Base-by-base conservation (phyloP, 2,329 filamentous ascomycete species). In the Pestalotiopsis sp. region DNA sequence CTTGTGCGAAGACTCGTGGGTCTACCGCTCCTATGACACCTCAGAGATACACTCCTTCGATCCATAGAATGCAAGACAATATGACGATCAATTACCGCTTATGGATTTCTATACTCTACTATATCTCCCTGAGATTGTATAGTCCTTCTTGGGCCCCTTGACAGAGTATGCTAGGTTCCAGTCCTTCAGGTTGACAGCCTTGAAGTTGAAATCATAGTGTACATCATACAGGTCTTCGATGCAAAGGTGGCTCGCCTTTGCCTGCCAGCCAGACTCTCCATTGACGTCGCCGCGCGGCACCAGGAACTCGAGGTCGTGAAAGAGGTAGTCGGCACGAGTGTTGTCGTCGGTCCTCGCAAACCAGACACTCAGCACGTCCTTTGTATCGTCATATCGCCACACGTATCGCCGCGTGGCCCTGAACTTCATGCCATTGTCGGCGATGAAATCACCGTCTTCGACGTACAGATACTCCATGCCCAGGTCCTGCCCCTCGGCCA, bases 131-230 rank as follows among this genome's bases (percentile, higher is more conserved):
- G 80, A 77, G 65, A 91, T 89, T 0, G 81, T 86, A 74, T 94
- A 94, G 74, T 94, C 89, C 79, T 94, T 94, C 76, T 88, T 88
- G 2, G 91, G 92, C 0, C 92, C 92, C 30, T 85, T 87, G 1
- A 94, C 92, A 1, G 82, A 84, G 72, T 93, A 93, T 65, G 81
- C 85, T 58, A 92, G 81, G 38, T 78, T 84, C 87, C 90, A 93
- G 30, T 82, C 78, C 65, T 76, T 75, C 71, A 93, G 72, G 57
- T 85, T 85, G 1, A 90, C 81, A 13, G 86, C 88, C 61, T 82
- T 76, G 71, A 90, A 91, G 9, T 77, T 78, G 77, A 94, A 94
- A 69, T 88, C 84, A 76, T 93, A 94, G 58, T 83, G 81, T 55
- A 92, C 90, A 67, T 91, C 84, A 74, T 94, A 94, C 71, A 88